phyloP scores from a whole-genome alignment of 352 stramenopile species.

The Globisporangium heterothallicum region DNA sequence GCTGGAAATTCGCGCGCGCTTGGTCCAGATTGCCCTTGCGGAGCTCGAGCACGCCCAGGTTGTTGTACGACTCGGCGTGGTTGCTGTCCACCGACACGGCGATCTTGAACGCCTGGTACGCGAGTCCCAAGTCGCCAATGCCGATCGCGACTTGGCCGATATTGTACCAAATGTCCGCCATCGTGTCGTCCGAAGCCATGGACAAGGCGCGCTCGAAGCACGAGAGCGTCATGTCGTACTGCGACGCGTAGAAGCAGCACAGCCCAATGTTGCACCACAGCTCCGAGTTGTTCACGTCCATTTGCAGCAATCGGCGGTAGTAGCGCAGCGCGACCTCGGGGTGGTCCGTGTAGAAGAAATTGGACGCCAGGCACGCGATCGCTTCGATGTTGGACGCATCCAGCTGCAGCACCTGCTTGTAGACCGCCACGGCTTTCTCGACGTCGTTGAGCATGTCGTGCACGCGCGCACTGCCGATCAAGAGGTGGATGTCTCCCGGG shows the following conservation, averaged over 20 bases:
- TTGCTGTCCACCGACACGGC: conserved; percentile 87
- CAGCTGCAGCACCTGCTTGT: conserved; percentile 85
- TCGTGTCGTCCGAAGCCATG: conserved; percentile 85
- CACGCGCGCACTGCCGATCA: conserved; percentile 85
- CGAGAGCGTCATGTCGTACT: conserved; percentile 93
- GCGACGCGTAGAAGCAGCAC: conserved; percentile 91
- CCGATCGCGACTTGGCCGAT: conserved; percentile 90
- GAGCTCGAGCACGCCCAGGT: conserved; percentile 88
- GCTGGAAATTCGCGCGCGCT: conserved; percentile 77
- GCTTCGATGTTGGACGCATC: conserved; percentile 90
- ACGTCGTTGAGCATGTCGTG: conserved; percentile 91
- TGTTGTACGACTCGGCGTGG: conserved; percentile 91
- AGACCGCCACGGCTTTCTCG: conserved; percentile 69
- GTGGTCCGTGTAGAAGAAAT: conserved; percentile 93
- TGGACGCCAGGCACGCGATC: conserved; percentile 89
- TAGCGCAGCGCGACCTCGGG: conserved; percentile 90
- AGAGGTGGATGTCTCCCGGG: conserved; percentile 71
- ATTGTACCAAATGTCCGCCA: conserved; percentile 95
- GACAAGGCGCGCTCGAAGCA: conserved; percentile 90
- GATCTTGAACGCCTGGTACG: conserved; percentile 93
- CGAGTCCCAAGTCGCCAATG: conserved; percentile 90
- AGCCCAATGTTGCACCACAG: conserved; percentile 94
- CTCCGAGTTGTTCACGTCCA: conserved; percentile 88
- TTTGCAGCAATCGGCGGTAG: conserved; percentile 91
- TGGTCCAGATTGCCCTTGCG: conserved; percentile 87